phyloP scores from a whole-genome alignment of 352 stramenopile genomes.

The Pythium brassicae region DNA sequence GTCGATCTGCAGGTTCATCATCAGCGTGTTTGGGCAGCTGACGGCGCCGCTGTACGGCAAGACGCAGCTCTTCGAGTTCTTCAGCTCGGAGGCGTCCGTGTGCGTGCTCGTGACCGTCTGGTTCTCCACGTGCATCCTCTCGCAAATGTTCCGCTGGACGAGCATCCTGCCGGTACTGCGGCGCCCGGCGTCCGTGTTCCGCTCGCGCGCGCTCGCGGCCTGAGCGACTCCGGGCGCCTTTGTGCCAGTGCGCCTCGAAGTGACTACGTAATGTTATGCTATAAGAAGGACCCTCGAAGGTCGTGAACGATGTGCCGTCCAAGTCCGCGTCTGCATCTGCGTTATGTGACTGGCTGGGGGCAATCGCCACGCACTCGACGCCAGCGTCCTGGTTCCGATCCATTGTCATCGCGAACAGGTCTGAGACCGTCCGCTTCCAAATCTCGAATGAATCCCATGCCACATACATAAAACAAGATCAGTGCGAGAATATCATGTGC shows the following conservation, averaged over 20 bases:
- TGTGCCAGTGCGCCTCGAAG: background rate
- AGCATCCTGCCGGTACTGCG: constrained; percentile 73
- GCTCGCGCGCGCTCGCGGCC: constrained; percentile 34
- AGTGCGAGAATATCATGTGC: too few relatives aligned
- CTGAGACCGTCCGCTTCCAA: too few relatives aligned
- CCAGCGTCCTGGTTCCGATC: too few relatives aligned
- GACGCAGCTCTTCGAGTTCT: constrained; percentile 76
- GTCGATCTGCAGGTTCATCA: constrained; percentile 81
- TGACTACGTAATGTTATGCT: background rate
- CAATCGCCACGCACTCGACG: too few relatives aligned
- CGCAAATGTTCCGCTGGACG: constrained; percentile 82
- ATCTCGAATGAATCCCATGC: too few relatives aligned
- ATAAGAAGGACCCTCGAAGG: too few relatives aligned
- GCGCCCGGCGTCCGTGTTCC: constrained; percentile 26
- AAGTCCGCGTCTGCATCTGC: too few relatives aligned
- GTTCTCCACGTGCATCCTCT: constrained; percentile 88
- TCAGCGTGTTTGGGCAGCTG: constrained; percentile 84
- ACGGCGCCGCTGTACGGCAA: constrained; percentile 83
- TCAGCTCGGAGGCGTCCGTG: constrained; percentile 79
- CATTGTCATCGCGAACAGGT: too few relatives aligned
- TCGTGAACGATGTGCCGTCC: too few relatives aligned
- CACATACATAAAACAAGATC: too few relatives aligned
- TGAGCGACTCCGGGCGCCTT: constrained; percentile 9
- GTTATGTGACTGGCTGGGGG: too few relatives aligned
- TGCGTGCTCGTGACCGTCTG: constrained; percentile 82